These are phyloP conservation scores for Fusarium sp. DNA, from an alignment of 2,329 filamentous ascomycete species.

Conservation along the genomic window DNA sequence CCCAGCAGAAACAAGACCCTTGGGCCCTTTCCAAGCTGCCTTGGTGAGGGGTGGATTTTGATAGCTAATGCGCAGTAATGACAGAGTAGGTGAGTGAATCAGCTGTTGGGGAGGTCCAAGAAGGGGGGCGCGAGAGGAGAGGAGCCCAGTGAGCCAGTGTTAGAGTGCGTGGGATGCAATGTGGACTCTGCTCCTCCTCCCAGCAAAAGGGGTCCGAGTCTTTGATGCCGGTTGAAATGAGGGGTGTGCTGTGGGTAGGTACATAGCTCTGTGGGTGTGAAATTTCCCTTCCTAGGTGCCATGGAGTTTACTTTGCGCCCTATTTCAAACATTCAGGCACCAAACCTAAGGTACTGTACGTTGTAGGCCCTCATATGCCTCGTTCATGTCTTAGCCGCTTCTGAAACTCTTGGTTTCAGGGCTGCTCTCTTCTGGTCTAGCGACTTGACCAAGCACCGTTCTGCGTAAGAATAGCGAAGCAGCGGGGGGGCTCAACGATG, in stretches of 20 bases:
- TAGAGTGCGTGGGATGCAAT: constrained; percentile 38
- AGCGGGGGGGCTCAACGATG: constrained; percentile 5
- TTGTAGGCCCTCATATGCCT: not conserved
- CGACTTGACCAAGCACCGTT: not conserved
- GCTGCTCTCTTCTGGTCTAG: constrained; percentile 16
- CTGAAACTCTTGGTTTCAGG: constrained; percentile 33
- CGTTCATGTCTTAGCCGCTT: constrained; percentile 8
- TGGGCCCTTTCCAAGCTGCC: constrained; percentile 21
- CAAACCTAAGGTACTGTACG: constrained; percentile 7
- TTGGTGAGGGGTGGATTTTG: constrained; percentile 33
- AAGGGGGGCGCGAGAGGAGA: not conserved
- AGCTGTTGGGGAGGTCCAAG: constrained; percentile 27
- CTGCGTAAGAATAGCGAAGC: not conserved
- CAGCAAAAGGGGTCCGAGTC: constrained; percentile 36
- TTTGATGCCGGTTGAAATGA: constrained; percentile 39
- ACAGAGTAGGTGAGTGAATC: constrained; percentile 23
- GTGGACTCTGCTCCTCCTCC: constrained; percentile 29
- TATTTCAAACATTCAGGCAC: constrained; percentile 28
- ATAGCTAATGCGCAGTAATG: constrained; percentile 18
- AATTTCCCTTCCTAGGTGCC: constrained; percentile 19
- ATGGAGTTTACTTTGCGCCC: constrained; percentile 29
- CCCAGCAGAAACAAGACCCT: constrained; percentile 18
- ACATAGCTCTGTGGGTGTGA: constrained; percentile 15
- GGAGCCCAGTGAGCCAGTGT: constrained; percentile 29
- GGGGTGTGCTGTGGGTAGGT: constrained; percentile 34